Evolutionary conservation across 306 rosid species (phyloP).

Genomic region (Gleditsia sinensis): DNA sequence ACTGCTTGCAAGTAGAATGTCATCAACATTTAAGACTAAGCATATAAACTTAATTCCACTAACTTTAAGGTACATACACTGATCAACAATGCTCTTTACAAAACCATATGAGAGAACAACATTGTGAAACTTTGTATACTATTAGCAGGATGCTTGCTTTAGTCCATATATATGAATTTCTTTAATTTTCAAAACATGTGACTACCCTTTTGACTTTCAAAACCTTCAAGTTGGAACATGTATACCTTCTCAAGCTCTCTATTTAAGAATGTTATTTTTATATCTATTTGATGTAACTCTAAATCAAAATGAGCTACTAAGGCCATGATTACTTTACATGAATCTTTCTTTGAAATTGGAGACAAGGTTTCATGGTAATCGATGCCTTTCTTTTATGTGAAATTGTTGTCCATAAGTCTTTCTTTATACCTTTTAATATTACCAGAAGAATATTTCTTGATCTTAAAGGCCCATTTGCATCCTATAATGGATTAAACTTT

Average conservation of each 20-base stretch:
- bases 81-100: not conserved
- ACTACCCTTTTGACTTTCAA: not conserved
- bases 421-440: not conserved
- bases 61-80: not conserved
- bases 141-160: no score
- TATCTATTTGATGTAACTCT: no score
- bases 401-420: no score
- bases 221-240: not conserved
- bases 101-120: not conserved
- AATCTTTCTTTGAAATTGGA: not conserved
- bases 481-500: not conserved
- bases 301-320: not conserved
- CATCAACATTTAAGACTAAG: not conserved
- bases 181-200: not conserved
- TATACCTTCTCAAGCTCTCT: not conserved
- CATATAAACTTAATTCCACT: not conserved
- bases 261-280: not conserved
- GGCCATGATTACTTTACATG: not conserved
- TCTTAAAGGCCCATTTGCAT: not conserved
- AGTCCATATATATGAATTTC: not conserved
- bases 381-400: no score
- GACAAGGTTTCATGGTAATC: slow-evolving; percentile 7
- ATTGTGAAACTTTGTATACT: no score
- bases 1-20: no score
- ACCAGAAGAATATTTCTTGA: not conserved